phyloP scores from a whole-genome alignment of 768 basidiomycete genomes.

The Termitomyces sp. region DNA sequence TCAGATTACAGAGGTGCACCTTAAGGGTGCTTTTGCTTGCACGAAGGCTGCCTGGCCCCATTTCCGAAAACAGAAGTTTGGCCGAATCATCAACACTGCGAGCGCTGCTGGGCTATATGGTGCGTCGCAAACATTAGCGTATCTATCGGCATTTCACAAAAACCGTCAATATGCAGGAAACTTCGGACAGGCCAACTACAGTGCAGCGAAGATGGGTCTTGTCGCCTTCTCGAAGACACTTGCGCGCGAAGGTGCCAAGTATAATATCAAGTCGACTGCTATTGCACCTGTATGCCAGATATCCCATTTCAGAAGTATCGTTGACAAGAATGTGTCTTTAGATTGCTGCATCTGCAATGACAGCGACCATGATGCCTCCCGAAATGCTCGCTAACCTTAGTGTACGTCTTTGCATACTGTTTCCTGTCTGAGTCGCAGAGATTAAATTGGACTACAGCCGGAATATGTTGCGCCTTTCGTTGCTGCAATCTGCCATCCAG shows the following conservation, averaged over 20 bases:
- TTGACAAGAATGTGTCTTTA: conserved; percentile 21
- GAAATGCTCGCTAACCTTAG: conserved; percentile 89
- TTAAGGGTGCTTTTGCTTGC: conserved; percentile 91
- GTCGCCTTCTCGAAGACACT: conserved; percentile 91
- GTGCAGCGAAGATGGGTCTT: conserved; percentile 96
- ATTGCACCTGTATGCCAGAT: conserved; percentile 74
- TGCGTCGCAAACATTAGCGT: conserved; percentile 26
- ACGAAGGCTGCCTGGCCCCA: conserved; percentile 95
- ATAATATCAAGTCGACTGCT: conserved; percentile 80
- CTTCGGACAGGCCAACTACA: conserved; percentile 97
- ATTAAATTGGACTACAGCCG: conserved; percentile 48
- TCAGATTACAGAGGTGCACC: conserved; percentile 80
- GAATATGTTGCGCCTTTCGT: conserved; percentile 93
- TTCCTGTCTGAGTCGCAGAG: background rate
- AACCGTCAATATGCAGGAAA: conserved; percentile 53
- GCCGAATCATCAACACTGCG: conserved; percentile 90
- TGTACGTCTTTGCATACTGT: conserved; percentile 32
- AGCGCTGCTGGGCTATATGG: conserved; percentile 94
- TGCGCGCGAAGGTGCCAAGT: conserved; percentile 89
- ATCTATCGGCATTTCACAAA: background rate
- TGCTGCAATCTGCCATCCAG: conserved; percentile 79
- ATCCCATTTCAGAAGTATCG: background rate
- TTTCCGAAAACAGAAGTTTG: conserved; percentile 94
- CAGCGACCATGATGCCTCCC: conserved; percentile 90
- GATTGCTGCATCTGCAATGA: conserved; percentile 97